Percentiles rank a stretch among this genome's conserved stretches.
Evolutionary conservation across 2,329 filamentous ascomycete species (phyloP).

Genomic region (Aspergillus thermomutatus): DNA sequence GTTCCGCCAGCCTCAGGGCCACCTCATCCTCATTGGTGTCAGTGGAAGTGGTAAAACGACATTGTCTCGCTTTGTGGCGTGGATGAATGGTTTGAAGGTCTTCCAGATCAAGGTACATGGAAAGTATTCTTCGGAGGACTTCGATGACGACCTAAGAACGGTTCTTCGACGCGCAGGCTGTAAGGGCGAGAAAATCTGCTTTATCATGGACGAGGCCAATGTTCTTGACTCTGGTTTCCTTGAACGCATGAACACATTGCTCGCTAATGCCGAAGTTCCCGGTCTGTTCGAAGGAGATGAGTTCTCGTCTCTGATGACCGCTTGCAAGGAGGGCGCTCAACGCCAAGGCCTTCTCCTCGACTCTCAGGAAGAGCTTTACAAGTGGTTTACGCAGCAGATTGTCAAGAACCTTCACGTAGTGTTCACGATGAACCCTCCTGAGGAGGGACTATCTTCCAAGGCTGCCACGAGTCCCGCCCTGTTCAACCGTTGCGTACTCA

Average conservation of each 20-base stretch:
- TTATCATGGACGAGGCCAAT: conserved; percentile 99
- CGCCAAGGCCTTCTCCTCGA: conserved; percentile 92
- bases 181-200: conserved; percentile 99
- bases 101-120: conserved; percentile 99
- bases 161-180: conserved; percentile 91
- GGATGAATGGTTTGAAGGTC: conserved; percentile 99
- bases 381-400: conserved; percentile 99
- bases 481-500: conserved; percentile 99
- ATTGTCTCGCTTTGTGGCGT: conserved; percentile 93
- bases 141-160: conserved; percentile 93
- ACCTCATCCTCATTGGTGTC: conserved; percentile 96
- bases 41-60: conserved; percentile 99
- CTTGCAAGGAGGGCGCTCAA: conserved; percentile 97
- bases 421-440: conserved; percentile 99
- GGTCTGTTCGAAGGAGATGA: conserved; percentile 99
- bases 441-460: conserved; percentile 91
- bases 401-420: conserved; percentile 98
- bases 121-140: conserved; percentile 96
- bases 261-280: conserved; percentile 98
- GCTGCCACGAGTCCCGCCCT: conserved; percentile 95
- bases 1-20: conserved; percentile 95
- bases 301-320: conserved; percentile 96
- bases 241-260: conserved; percentile 97
- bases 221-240: conserved; percentile 98
- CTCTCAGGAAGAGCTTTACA: conserved; percentile 98